phyloP scores from a whole-genome alignment of 495 filamentous ascomycete genomes.

The Aspergillus mulundensis region DNA sequence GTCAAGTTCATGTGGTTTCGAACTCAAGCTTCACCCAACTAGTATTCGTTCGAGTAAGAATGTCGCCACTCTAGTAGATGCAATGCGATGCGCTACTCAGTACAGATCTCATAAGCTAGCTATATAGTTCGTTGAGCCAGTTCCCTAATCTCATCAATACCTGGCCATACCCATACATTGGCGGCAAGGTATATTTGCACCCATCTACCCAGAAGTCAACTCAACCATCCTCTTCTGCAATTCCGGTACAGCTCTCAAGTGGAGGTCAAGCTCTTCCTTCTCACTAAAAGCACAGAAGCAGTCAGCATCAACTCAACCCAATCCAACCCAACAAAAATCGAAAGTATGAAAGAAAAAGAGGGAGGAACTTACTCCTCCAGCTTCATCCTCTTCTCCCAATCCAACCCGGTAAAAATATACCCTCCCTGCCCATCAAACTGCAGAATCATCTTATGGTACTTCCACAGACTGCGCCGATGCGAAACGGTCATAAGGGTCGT shows the following conservation, averaged over 20 bases:
- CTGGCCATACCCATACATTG: no score
- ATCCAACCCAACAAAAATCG: background rate
- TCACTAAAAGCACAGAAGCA: conserved; percentile 50
- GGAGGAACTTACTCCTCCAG: conserved; percentile 71
- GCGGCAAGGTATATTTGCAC: no score
- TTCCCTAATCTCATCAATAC: no score
- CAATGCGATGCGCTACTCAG: no score
- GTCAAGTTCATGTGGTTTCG: no score
- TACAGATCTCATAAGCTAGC: no score
- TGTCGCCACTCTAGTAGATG: no score
- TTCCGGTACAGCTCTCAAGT: conserved; percentile 79
- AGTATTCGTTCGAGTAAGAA: no score
- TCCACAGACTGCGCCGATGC: conserved; percentile 89
- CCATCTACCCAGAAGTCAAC: conserved; percentile 39
- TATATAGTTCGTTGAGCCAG: no score
- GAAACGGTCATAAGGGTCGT: conserved; percentile 96
- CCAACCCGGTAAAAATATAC: conserved; percentile 85
- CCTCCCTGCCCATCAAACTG: conserved; percentile 95
- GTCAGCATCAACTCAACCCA: conserved; percentile 8
- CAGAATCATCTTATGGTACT: conserved; percentile 87
- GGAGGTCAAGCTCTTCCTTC: conserved; percentile 87
- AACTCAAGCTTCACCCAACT: no score
- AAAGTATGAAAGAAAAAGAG: background rate
- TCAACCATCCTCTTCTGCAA: conserved; percentile 81
- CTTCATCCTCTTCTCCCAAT: conserved; percentile 79